These are phyloP conservation scores for Acanthochlamys bracteata DNA, from an alignment of 106 monocot genomes.

Conservation along the genomic window DNA sequence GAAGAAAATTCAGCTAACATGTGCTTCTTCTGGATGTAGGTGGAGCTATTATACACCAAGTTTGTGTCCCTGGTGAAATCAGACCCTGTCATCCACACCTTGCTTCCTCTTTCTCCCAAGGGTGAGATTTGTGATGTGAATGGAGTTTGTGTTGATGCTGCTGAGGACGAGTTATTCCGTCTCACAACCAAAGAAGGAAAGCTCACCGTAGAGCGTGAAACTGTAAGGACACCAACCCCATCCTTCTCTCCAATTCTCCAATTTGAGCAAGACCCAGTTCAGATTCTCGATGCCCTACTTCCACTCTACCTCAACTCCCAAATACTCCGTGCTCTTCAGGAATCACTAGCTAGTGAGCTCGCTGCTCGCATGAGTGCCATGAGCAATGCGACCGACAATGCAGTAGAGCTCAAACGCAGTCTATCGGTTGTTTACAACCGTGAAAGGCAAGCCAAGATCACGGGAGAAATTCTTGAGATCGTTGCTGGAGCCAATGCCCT, in stretches of 20 bases:
- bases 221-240: conserved; percentile 43
- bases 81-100: conserved; percentile 91
- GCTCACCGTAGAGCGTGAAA: conserved; percentile 78
- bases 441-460: conserved; percentile 85
- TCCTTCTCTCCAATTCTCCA: conserved; percentile 77
- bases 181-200: conserved; percentile 88
- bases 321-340: conserved; percentile 84
- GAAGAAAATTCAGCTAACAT: neutral
- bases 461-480: conserved; percentile 88
- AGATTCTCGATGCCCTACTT: conserved; percentile 83
- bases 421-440: conserved; percentile 66
- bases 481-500: conserved; percentile 85
- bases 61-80: conserved; percentile 86
- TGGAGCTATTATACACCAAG: conserved; percentile 94
- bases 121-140: conserved; percentile 95
- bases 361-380: conserved; percentile 91
- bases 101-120: conserved; percentile 83
- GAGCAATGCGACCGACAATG: conserved; percentile 89
- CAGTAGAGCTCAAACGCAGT: conserved; percentile 45
- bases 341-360: conserved; percentile 88
- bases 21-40: neutral
- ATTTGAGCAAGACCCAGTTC: conserved; percentile 95
- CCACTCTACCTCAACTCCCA: conserved; percentile 94
- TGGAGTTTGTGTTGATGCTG: conserved; percentile 86
- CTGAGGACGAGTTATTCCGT: conserved; percentile 90